phyloP scores from a whole-genome alignment of 768 basidiomycete species.

The Albatrellus ellisii region DNA sequence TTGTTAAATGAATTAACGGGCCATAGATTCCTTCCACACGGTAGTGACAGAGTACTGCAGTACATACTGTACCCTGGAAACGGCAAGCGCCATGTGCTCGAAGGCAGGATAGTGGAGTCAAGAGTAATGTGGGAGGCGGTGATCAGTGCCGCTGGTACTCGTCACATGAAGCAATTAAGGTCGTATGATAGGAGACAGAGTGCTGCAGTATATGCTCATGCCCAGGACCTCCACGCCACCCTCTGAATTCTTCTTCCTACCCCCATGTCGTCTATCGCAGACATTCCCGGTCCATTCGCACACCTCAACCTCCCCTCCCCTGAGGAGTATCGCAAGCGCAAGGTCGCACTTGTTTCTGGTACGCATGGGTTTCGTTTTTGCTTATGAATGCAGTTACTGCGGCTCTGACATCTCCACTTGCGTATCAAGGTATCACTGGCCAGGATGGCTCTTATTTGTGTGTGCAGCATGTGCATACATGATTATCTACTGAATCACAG shows the following conservation, averaged over 20 bases:
- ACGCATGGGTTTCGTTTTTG: slow-evolving; percentile 6
- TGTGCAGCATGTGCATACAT: slow-evolving; percentile 19
- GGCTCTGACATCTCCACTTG: not conserved
- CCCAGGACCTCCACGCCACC: not conserved
- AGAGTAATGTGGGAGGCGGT: too few relatives aligned
- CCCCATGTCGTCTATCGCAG: slow-evolving; percentile 27
- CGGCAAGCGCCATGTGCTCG: too few relatives aligned
- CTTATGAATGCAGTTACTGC: slow-evolving; percentile 8
- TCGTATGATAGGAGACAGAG: not conserved
- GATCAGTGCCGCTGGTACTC: too few relatives aligned
- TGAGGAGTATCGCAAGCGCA: slow-evolving; percentile 79
- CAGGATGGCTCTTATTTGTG: slow-evolving; percentile 95
- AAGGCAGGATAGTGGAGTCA: too few relatives aligned
- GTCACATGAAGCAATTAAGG: not conserved
- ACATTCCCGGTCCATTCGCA: slow-evolving; percentile 18
- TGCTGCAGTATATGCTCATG: too few relatives aligned
- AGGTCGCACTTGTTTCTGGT: slow-evolving; percentile 92
- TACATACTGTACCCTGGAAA: too few relatives aligned
- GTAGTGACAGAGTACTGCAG: too few relatives aligned
- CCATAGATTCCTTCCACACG: too few relatives aligned
- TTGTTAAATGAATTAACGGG: too few relatives aligned
- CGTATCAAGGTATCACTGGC: slow-evolving; percentile 71
- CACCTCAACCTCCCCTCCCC: slow-evolving; percentile 49
- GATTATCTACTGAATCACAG: slow-evolving; percentile 5
- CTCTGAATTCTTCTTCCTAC: not conserved